Evolutionary conservation across 176 grass and related monocot species (phyloP).

Genomic region (Aegilops sharonensis): DNA sequence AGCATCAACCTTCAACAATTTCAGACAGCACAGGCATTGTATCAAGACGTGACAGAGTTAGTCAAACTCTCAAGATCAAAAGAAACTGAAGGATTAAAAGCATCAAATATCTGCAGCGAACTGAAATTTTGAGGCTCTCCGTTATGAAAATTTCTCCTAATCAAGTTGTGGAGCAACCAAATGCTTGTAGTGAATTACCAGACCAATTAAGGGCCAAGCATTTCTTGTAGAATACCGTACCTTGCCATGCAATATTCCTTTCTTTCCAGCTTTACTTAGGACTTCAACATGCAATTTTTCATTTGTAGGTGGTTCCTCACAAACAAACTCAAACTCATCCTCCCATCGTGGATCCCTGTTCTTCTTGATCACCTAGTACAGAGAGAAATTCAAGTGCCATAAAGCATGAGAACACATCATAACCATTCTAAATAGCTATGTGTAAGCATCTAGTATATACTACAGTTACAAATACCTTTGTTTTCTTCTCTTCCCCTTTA

Average conservation of each 20-base stretch:
- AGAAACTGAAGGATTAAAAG: neutral
- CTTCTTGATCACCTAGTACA: constrained; percentile 78
- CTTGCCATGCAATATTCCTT: constrained; percentile 82
- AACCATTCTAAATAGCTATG: neutral
- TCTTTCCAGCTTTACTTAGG: constrained; percentile 68
- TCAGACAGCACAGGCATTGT: neutral
- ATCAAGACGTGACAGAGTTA: neutral
- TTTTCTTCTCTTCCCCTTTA: constrained; percentile 83
- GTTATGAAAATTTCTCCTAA: neutral
- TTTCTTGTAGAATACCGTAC: constrained; percentile 35
- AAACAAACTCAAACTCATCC: constrained; percentile 80
- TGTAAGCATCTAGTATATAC: neutral
- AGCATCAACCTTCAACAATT: constrained; percentile 11
- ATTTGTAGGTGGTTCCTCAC: constrained; percentile 72
- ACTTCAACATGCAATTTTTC: constrained; percentile 91
- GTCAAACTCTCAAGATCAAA: neutral
- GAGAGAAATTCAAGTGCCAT: neutral
- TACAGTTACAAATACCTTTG: constrained; percentile 56
- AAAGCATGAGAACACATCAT: neutral
- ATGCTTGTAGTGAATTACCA: neutral
- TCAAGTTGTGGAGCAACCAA: neutral
- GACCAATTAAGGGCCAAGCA: neutral
- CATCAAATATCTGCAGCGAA: neutral
- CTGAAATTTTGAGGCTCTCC: neutral
- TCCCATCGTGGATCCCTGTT: constrained; percentile 93